Base-by-base conservation (phyloP, 148 eudicot genomes). In the Nepenthes mirabilis region DNA sequence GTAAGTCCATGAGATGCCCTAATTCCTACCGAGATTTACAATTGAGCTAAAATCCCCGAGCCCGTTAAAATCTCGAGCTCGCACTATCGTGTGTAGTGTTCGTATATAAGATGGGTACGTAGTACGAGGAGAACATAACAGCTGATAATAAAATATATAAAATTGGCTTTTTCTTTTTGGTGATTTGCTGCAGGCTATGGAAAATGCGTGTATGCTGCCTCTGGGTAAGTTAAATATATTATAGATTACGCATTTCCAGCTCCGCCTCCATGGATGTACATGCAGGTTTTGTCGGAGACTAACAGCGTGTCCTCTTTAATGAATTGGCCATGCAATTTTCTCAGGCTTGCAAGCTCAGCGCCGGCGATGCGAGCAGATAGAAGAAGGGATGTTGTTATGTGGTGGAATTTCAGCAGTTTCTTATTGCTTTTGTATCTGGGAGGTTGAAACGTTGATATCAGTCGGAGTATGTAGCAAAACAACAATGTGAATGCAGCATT, bases 111-210 rank as follows among this genome's bases (percentile, higher is more conserved):
- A 23, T 40, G 10, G 9, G 57, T 9, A 33, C 14, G 2, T 40
- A 59, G n/a, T 14, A n/a, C 36, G 33, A 10, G 14, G 9, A 23
- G 11, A 55, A 55, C 4, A 2, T 33, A 32, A 55, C 35, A 23
- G 13, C 3, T 43, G 9, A 6, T 14, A 6, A 13, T 14, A 37
- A 2, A 0, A 6, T 14, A 37, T 45, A 9, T n/a, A 23, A 36
- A 51, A 32, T 61, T 14, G 50, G n/a, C 56, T 7, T 0, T 50
- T 35, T 50, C 36, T 23, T 23, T 3, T 2, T 61, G 32, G 36
- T 32, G 2, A 14, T 2, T 9, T 23, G 3, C 59, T 58, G 55
- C 75, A 80, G 81, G 85, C 52, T 77, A 81, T 35, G 82, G 59
- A 23, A 77, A 64, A 61, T 80, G 85, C 61, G 13, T 57, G 1